Evolutionary conservation across 805 yeast species (phyloP), one percentile per base, ranked within the genome.

Genomic region (Wickerhamomyces ciferrii): DNA sequence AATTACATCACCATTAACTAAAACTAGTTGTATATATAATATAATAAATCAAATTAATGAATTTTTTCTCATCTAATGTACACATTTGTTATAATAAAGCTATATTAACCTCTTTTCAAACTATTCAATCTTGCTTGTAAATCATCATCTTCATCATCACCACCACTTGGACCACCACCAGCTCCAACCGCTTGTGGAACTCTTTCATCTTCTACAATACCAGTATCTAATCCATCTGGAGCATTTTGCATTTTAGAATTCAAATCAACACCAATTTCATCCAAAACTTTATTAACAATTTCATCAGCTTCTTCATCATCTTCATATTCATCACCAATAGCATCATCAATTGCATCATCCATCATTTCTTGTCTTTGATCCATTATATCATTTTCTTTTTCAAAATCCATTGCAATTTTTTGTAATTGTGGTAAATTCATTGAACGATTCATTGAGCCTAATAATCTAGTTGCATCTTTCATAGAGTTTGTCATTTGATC

Each of bases 331-430:
- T 84, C 89, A 45, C 85, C 96, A 94, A 94, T 89, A 18, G 94
- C 87, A 63, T 92, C 97, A 62, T 94, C 99, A 57, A 94, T 84
- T 18, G 97, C 95, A 62, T 94, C 99, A 62, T 94, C 99, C 86
- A 94, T 94, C 80, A 95, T 88, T 64, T 95, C 99, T 66, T 95
- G 98, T 60, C 96, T 84, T 69, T 94, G 99, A 65, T 92, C 97
- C 98, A 94, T 94, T 56, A 95, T 71, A 62, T 95, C 99, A 66
- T 87, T 88, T 60, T 92, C 96, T 58, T 80, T 82, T 59, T 94
- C 96, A 65, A 94, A 94, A 58, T 94, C 98, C 86, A 88, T 91
- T 2, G 97, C 89, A 19, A 94, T 94, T 50, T 84, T 78, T 47
- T 88, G 84, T 50, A 94, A 70, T 55, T 87, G 95, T 1, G 96